Conservation (phyloP, 1,284 basidiomycete genomes). For the Porodaedalea pini region DNA sequence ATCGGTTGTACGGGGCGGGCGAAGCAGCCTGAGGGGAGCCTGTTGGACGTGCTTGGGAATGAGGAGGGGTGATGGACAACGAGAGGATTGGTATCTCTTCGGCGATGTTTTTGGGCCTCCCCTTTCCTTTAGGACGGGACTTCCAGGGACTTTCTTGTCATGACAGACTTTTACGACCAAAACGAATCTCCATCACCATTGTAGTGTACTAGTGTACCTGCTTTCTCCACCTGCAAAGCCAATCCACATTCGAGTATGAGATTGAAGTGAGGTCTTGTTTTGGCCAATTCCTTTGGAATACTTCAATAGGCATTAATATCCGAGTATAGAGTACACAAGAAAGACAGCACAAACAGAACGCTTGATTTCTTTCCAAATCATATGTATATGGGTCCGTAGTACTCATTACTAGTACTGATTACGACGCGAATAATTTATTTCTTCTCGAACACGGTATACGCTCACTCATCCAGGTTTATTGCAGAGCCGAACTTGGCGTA, state of each 20-base stretch:
- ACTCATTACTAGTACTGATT: too few species aligned
- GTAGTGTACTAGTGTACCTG: not conserved
- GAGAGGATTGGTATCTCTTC: not conserved
- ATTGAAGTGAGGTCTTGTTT: not conserved
- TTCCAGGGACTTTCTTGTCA: too few species aligned
- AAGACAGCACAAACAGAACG: too few species aligned
- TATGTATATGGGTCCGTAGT: too few species aligned
- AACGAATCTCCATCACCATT: too few species aligned
- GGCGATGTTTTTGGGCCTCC: not conserved
- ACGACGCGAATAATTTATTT: too few species aligned
- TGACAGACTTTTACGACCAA: too few species aligned
- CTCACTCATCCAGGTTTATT: conserved; percentile 83
- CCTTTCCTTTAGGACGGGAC: not conserved
- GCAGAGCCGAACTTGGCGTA: conserved; percentile 93
- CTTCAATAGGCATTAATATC: too few species aligned
- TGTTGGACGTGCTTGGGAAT: conserved; percentile 43
- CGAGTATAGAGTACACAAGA: too few species aligned
- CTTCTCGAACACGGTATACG: not conserved
- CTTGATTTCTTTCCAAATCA: too few species aligned
- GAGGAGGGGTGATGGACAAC: not conserved
- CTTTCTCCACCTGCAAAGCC: not conserved
- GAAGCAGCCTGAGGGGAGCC: conserved; percentile 50
- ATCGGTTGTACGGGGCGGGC: conserved; percentile 54
- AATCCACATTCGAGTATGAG: not conserved
- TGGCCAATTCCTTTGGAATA: too few species aligned